Conservation (phyloP, 768 basidiomycete species). For the Mycena alexandri region DNA sequence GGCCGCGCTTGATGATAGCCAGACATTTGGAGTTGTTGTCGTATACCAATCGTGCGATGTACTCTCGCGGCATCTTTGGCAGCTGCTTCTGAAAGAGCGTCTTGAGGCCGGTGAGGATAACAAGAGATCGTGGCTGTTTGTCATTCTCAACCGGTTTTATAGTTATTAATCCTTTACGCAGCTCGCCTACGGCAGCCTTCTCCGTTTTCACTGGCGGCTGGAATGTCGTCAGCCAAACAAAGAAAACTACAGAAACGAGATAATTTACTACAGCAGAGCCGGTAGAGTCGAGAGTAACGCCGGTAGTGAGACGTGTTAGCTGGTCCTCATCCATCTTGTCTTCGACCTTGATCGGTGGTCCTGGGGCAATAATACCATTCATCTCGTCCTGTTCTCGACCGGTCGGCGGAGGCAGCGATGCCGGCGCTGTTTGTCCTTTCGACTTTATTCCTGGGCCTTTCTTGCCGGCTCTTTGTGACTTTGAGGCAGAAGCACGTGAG, state of each 20-base stretch:
- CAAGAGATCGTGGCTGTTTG: conserved; percentile 75
- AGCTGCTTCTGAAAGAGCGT: conserved; percentile 97
- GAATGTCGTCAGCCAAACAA: conserved; percentile 12
- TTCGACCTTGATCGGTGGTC: conserved; percentile 74
- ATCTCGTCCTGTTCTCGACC: conserved; percentile 53
- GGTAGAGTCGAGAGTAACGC: conserved; percentile 80
- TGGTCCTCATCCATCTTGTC: conserved; percentile 86
- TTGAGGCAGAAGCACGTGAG: conserved; percentile 44
- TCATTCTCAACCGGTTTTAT: conserved; percentile 91
- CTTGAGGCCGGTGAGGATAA: conserved; percentile 95
- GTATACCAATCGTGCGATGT: conserved; percentile 95
- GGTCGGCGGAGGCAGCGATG: conserved; percentile 55
- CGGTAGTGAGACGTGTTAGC: conserved; percentile 81
- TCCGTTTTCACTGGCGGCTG: conserved; percentile 73
- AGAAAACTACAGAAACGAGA: conserved; percentile 6
- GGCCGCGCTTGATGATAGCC: conserved; percentile 94
- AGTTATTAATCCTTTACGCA: conserved; percentile 85
- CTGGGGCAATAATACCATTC: conserved; percentile 62
- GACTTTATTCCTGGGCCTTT: conserved; percentile 68
- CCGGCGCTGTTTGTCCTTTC: conserved; percentile 70
- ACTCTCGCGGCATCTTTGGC: conserved; percentile 99
- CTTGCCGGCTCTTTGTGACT: conserved; percentile 63
- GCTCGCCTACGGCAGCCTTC: conserved; percentile 84
- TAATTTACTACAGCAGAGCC: conserved; percentile 59
- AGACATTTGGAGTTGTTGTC: conserved; percentile 93